Evolutionary conservation across 345 rosid species (phyloP), one percentile per base, ranked within the genome.

Genomic region (Arabis alpina): DNA sequence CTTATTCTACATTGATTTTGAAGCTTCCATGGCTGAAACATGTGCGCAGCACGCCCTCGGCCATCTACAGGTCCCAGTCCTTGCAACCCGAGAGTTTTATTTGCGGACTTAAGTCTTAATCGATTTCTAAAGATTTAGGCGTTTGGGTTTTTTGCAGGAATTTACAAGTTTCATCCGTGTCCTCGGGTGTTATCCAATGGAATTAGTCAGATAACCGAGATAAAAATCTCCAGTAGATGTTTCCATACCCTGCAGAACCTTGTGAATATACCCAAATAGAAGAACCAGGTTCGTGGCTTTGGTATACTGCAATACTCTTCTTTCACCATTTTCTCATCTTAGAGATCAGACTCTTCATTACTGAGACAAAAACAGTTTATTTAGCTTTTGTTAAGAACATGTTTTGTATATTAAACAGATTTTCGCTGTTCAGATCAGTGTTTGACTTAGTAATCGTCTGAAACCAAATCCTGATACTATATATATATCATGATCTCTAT

Each of bases 1-100:
- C 81, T 84, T 94, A 14, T 94, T 94, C 72, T 91, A 84, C 75
- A 77, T 88, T 9, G 99, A 94, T 64, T 88, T 94, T 65, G 93
- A 89, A 77, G 98, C 99, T 40, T 94, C 99, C 15, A 89, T 91
- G 96, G 98, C 99, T 34, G 99, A 94, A 23, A 64, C 75, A 1
- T 88, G 93, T 60, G 92, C 93, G 14, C 99, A 91, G 71, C 60
- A 75, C 64, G 93, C 99, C 40, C 75, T 94, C 73, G 85, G 78
- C 72, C 89, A 88, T 82, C 76, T 94, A 74, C 91, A 88, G 98
- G 99, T 89, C 42, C 24, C 12, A 27, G 3, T 53, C 49, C 37
- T 25, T 34, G 51, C 52, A 36, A 43, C 41, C 4, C 40, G 10
- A 23, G 6, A 54, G 37, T 8, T 61, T 37, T 15, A 16, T 54